Evolutionary conservation across 306 rosid species (phyloP).

Genomic region (Pyrus pyrifolia): DNA sequence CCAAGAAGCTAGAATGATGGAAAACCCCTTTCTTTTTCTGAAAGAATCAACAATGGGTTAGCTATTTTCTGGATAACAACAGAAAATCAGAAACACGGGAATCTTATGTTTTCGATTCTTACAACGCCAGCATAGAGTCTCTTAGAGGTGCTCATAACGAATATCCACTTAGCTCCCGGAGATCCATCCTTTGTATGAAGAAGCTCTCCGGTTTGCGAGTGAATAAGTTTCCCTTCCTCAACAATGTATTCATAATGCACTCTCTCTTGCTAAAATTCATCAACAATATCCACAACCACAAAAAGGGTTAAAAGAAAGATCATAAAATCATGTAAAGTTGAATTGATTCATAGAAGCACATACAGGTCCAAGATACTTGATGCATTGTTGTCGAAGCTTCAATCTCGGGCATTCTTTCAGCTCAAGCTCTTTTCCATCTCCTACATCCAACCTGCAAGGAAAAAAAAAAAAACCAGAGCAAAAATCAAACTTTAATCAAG

Average conservation of each 20-base stretch:
- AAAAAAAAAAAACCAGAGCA: neutral
- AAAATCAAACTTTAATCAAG: neutral
- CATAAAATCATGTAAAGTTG: neutral
- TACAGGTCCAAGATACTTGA: slow-evolving; percentile 93
- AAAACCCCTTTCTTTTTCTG: slow-evolving; percentile 85
- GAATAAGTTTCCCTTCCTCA: slow-evolving; percentile 49
- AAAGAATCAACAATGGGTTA: slow-evolving; percentile 10
- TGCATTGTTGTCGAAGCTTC: slow-evolving; percentile 69
- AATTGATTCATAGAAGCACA: slow-evolving; percentile 24
- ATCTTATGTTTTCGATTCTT: slow-evolving; percentile 20
- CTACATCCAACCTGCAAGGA: slow-evolving; percentile 69
- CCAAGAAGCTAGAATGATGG: slow-evolving; percentile 92
- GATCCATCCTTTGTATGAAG: slow-evolving; percentile 47
- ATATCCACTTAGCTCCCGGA: slow-evolving; percentile 66
- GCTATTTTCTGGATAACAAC: neutral
- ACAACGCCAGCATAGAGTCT: slow-evolving; percentile 85
- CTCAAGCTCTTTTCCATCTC: slow-evolving; percentile 70
- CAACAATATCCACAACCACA: neutral
- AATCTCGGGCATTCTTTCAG: slow-evolving; percentile 53
- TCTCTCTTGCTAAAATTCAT: slow-evolving; percentile 65
- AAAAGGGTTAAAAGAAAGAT: neutral
- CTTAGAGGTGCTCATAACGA: slow-evolving; percentile 87
- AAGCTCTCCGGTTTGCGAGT: slow-evolving; percentile 50
- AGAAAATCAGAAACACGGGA: neutral
- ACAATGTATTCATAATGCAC: slow-evolving; percentile 51